A percentile compares a stretch with the other conserved stretches of the same genome.
Evolutionary conservation across 2,329 filamentous ascomycete species (phyloP).

Genomic region (Xylaria sp.): DNA sequence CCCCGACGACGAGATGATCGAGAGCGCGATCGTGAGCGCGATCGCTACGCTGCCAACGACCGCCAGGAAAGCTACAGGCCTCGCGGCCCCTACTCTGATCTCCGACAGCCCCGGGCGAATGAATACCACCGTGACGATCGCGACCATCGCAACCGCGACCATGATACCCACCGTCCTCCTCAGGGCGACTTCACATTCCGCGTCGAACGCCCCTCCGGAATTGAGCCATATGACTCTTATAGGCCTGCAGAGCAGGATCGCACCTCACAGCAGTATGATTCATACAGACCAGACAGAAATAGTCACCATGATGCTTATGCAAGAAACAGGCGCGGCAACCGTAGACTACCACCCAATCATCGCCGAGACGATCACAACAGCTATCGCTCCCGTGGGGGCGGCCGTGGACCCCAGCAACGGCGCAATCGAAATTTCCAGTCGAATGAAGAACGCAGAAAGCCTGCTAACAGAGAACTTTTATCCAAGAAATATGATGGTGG

Average conservation of each 20-base stretch:
- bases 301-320: conserved; percentile 8
- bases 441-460: conserved; percentile 8
- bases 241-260: conserved; percentile 29
- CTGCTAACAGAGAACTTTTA: conserved; percentile 48
- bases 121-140: no score
- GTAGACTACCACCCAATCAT: conserved; percentile 7
- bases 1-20: neutral
- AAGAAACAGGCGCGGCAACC: conserved; percentile 18
- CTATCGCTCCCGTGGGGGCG: conserved; percentile 12
- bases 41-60: conserved; percentile 6
- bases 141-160: conserved; percentile 20
- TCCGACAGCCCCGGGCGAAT: no score
- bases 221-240: conserved; percentile 44
- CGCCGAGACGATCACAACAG: conserved; percentile 17
- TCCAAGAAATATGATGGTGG: conserved; percentile 45
- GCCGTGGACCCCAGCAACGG: conserved; percentile 11
- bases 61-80: no score
- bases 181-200: conserved; percentile 61
- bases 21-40: no score
- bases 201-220: conserved; percentile 53
- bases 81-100: no score
- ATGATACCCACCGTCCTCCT: conserved; percentile 40
- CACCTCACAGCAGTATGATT: conserved; percentile 13
- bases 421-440: neutral
- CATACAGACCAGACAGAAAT: conserved; percentile 7